Conservation (phyloP, 2,329 filamentous ascomycete genomes). For the Apiospora aurea region DNA sequence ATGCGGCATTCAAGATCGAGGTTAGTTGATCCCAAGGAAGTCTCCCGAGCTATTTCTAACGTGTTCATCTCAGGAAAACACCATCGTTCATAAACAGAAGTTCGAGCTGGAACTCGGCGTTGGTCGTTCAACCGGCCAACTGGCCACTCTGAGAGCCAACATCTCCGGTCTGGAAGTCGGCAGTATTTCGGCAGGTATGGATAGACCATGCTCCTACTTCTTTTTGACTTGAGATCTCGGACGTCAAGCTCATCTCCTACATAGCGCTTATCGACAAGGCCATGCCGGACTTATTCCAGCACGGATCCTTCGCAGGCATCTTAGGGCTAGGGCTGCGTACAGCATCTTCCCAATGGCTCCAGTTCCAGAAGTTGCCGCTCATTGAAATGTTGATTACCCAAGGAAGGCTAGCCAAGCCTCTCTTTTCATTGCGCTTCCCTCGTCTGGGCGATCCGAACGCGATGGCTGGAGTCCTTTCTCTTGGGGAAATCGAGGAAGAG, state of each 20-base stretch:
- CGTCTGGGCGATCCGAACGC: conserved; percentile 18
- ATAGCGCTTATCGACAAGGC: conserved; percentile 17
- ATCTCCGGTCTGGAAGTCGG: neutral
- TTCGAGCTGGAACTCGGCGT: conserved; percentile 7
- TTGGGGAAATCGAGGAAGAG: conserved; percentile 15
- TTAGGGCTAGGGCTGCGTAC: conserved; percentile 16
- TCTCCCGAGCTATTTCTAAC: neutral
- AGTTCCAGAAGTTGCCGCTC: neutral
- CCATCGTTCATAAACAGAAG: neutral
- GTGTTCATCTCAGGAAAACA: neutral
- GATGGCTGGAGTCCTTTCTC: neutral
- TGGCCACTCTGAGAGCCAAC: conserved; percentile 3
- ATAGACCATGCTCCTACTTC: neutral
- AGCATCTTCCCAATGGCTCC: neutral
- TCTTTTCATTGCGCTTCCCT: conserved; percentile 23
- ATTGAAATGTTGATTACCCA: conserved; percentile 11
- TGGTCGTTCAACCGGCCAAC: conserved; percentile 10
- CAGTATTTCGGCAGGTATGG: conserved; percentile 13
- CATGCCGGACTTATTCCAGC: conserved; percentile 11
- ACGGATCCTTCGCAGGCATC: conserved; percentile 21
- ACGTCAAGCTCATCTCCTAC: neutral
- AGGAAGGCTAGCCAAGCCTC: conserved; percentile 17
- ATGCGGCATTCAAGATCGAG: neutral
- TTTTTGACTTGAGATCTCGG: neutral
- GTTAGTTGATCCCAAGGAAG: neutral